phyloP scores from a whole-genome alignment of 164 flowering plant species.

The Santalum album region DNA sequence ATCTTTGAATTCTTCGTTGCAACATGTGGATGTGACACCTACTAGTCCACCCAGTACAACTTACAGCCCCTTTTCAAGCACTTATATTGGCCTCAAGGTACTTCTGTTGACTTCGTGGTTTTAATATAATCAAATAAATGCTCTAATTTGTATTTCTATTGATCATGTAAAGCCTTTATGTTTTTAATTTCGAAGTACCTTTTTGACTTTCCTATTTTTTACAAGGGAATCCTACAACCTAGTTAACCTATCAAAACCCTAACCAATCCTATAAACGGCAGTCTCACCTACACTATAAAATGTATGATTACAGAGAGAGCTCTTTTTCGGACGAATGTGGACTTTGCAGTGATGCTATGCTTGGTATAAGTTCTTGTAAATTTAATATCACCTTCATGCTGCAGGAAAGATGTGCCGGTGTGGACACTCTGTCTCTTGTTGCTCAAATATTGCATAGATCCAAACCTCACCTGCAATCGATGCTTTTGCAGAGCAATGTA shows the following conservation, averaged over 20 bases:
- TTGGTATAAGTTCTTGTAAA: neutral
- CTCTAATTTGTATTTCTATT: too few species aligned
- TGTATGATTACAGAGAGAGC: too few species aligned
- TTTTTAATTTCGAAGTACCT: too few species aligned
- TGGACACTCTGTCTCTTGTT: slow-evolving; percentile 66
- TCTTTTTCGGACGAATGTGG: too few species aligned
- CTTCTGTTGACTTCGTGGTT: too few species aligned
- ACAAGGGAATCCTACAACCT: too few species aligned
- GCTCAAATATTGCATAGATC: slow-evolving; percentile 75
- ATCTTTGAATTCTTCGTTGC: slow-evolving; percentile 33
- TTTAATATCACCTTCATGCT: slow-evolving; percentile 11
- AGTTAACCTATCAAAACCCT: too few species aligned
- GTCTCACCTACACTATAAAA: too few species aligned
- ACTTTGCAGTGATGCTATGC: neutral
- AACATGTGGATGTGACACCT: slow-evolving; percentile 64
- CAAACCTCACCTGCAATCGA: slow-evolving; percentile 79
- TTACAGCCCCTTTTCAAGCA: slow-evolving; percentile 27
- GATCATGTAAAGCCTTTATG: too few species aligned
- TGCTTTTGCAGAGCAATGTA: slow-evolving; percentile 63
- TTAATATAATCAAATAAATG: too few species aligned
- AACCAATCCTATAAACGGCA: too few species aligned
- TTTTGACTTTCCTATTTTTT: too few species aligned
- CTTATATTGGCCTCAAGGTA: slow-evolving; percentile 87
- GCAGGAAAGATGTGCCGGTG: slow-evolving; percentile 96
- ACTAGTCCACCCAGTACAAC: slow-evolving; percentile 47